Evolutionary conservation across 2,329 filamentous ascomycete species (phyloP), one percentile per base, ranked within the genome.

Genomic region (Rhynchosporium agropyri): DNA sequence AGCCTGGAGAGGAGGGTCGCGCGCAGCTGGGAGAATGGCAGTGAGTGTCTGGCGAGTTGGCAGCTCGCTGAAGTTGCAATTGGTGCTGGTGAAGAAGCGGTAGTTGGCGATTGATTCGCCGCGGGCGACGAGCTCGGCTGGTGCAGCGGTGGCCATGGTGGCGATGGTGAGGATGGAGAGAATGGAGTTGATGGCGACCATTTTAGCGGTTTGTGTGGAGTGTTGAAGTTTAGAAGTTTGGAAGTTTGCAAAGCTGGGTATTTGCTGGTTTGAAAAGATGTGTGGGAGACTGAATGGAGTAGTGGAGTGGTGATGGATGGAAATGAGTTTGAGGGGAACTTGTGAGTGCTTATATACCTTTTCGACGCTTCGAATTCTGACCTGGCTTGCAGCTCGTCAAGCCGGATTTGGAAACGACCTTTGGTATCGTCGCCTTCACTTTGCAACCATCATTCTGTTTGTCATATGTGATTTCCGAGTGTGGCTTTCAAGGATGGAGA

Each of bases 131-230:
- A 31, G 49, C 31, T 38, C 31, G 15, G 49, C 13, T n/a, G 8
- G 49, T 20, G n/a, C 5, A 4, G 49, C 49, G 15, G 4, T 51
- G 31, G 20, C 49, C 4, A 51, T n/a, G 5, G 31, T 31, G 31
- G 49, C n/a, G 29, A 36, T 36, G 49, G 49, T 31, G 29, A 51
- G 15, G 4, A 51, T 38, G 31, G 49, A 20, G 31, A 51, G 12
- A 31, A 51, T 20, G 31, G 49, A 51, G 3, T 36, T 13, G 13
- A 51, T 51, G 49, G 49, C 49, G 49, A 51, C 49, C 49, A 51
- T 51, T 36, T 51, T 51, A 15, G 15, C 3, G 31, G 49, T 20
- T 51, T 36, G 15, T 1, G 36, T 20, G 49, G 9, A 10, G 13
- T 36, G 4, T 4, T 36, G 49, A 15, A 13, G 4, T 29, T 49